A percentile compares a stretch with the other conserved stretches of the same genome.
Evolutionary conservation across 2,329 filamentous ascomycete species (phyloP).

Genomic region (Herpotrichia juniperi): DNA sequence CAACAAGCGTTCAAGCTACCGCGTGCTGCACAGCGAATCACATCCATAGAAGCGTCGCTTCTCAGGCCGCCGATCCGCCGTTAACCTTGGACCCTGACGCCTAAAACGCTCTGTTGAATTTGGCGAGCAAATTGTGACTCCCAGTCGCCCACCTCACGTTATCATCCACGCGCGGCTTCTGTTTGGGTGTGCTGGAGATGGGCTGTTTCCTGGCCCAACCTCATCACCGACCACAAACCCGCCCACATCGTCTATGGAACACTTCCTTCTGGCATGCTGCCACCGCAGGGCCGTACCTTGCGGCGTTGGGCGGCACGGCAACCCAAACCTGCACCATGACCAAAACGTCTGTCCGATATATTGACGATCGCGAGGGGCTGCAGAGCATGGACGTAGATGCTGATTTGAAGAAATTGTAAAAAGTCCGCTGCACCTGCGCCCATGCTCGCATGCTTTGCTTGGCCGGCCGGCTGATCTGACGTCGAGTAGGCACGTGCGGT

Average conservation of each 20-base stretch:
- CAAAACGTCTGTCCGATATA: conserved; percentile 21
- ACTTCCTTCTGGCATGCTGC: conserved; percentile 1
- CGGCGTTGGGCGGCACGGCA: neutral
- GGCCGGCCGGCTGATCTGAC: conserved; percentile 38
- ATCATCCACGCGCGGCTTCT: neutral
- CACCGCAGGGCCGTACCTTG: neutral
- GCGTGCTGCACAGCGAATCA: conserved; percentile 1
- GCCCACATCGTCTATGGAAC: neutral
- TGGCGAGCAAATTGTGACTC: conserved; percentile 1
- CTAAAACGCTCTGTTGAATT: conserved; percentile 1
- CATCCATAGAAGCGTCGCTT: no score
- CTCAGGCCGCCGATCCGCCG: conserved; percentile 10
- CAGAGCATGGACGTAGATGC: conserved; percentile 18
- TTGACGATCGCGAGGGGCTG: conserved; percentile 25
- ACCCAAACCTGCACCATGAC: conserved; percentile 25
- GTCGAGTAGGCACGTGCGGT: conserved; percentile 15
- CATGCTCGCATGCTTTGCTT: neutral
- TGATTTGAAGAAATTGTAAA: conserved; percentile 27
- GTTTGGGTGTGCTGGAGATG: neutral
- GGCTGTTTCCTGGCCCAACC: neutral
- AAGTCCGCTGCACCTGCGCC: conserved; percentile 11
- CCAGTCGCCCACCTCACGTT: neutral
- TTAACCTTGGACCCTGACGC: conserved; percentile 4
- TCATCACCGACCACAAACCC: conserved; percentile 1
- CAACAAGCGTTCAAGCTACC: neutral